Base-by-base conservation (phyloP, 2,329 filamentous ascomycete genomes). In the Fusarium sp. region DNA sequence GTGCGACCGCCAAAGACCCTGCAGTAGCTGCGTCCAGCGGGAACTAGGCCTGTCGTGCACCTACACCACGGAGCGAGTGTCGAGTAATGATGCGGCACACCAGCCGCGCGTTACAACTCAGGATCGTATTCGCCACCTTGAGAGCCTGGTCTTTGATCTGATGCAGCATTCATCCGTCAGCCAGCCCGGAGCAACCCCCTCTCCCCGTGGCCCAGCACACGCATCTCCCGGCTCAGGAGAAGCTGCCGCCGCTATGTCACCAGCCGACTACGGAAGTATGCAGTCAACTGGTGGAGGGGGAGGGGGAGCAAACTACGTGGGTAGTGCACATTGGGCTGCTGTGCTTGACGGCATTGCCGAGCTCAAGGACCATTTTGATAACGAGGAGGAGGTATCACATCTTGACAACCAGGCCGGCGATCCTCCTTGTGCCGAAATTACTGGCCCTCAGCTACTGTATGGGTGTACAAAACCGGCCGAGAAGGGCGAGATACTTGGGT, bases 341-440 rank as follows among this genome's bases (percentile, higher is more conserved):
- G 73, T 82, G 3, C 69, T 82, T 5, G 78, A 82, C 33, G 72
- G 75, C 29, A 81, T 82, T 23, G 72, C 79, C 3, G 79, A 81
- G 7, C 68, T 82, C 5, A 80, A 75, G 48, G 73, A 79, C 3
- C 75, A 79, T 13, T 71, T 80, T 11, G 74, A 76, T 2, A 64
- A 71, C 6, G 74, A 78, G 13, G 67, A 78, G 13, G 67, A 76
- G 13, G 13, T 21, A 5, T 6, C 23, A 4, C 45, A 57, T 40
- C 14, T 37, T 17, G 40, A 48, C 20, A 5, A 18, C 7, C 46
- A 39, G 8, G 15, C 2, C 0, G 3, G 5, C 2, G 42, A 57
- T 1, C 18, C 31, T 11, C 11, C 35, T 6, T 4, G 3, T 8
- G 27, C 50, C 23, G 36, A 49, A 1, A 17, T 25, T 2, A 46